Base-by-base conservation (phyloP, 176 grass and related monocot species). In the Triticum aestivum region DNA sequence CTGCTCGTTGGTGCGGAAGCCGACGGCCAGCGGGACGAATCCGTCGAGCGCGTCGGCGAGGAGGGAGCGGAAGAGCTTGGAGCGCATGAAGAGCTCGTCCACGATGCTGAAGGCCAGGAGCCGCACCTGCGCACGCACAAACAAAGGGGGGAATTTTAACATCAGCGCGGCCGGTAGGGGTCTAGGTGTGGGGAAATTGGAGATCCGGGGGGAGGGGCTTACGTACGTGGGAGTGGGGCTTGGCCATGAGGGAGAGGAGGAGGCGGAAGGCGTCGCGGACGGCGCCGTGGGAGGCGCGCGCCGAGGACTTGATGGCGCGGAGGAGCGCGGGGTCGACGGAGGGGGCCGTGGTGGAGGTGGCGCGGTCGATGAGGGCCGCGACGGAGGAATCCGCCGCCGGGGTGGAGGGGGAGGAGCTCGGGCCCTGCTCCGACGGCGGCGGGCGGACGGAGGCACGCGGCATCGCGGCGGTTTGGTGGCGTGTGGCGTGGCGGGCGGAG, bases 41-140 rank as follows among this genome's bases (percentile, higher is more conserved):
- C 88, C 81, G 18, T 98, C 96, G 24, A 98, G 88, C 73, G 54
- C 69, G 75, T 82, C 86, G 1, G 93, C 65, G 8, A 98, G 87
- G 39, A 91, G 84, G 44, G 92, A 73, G 45, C 90, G 91, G 84
- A 98, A 98, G 65, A 98, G 90, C 71, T 92, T 95, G 15, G 92
- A 98, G 29, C 93, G 82, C 92, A 96, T 96, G 88, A 98, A 98
- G 63, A 98, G 89, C 76, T 96, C 96, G 82, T 98, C 93, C 27
- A 91, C 56, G 85, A 94, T 89, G 77, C 83, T 89, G 77, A 94
- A 86, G 29, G 93, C 84, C 49, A 96, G 93, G 52, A 91, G 93
- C 18, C 93, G 92, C 82, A 98, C 93, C 92, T 96, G 91, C 35
- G 23, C 42, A 79, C 30, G 23, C 52, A 79, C 23, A 33, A 41